A percentile compares a stretch with the other conserved stretches of the same genome.
Evolutionary conservation across 2,329 filamentous ascomycete genomes (phyloP).

Genomic region (Colletotrichum lindemuthianum): DNA sequence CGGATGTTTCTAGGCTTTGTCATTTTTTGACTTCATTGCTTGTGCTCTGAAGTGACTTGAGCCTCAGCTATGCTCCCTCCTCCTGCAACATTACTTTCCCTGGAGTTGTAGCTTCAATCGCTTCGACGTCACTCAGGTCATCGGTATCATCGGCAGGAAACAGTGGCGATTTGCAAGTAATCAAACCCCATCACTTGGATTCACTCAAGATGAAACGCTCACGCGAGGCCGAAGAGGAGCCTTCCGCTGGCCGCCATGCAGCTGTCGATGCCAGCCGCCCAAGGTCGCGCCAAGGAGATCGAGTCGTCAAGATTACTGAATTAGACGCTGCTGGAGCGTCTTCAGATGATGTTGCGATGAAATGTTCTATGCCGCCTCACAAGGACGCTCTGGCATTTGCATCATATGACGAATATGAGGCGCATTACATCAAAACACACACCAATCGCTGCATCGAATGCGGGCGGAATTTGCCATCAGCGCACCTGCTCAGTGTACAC

Average conservation of each 20-base stretch:
- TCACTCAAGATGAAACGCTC: slow-evolving; percentile 67
- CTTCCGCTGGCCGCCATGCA: slow-evolving; percentile 44
- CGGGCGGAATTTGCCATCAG: slow-evolving; percentile 86
- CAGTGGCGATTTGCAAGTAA: slow-evolving; percentile 33
- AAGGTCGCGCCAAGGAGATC: slow-evolving; percentile 36
- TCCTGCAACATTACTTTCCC: no score
- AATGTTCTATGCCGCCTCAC: slow-evolving; percentile 85
- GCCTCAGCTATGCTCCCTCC: slow-evolving; percentile 10
- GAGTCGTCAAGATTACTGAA: slow-evolving; percentile 66
- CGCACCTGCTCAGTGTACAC: slow-evolving; percentile 82
- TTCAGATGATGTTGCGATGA: slow-evolving; percentile 65
- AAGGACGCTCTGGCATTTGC: slow-evolving; percentile 74
- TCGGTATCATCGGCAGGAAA: slow-evolving; percentile 1
- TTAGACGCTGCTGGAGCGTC: slow-evolving; percentile 58
- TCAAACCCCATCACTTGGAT: slow-evolving; percentile 23
- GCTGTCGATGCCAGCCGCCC: slow-evolving; percentile 30
- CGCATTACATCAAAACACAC: slow-evolving; percentile 85
- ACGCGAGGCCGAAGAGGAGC: slow-evolving; percentile 65
- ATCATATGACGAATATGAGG: slow-evolving; percentile 83
- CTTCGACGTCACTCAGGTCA: no score
- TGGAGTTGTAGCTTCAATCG: slow-evolving; percentile 4
- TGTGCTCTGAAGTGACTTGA: not conserved
- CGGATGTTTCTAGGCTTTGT: not conserved
- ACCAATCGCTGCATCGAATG: slow-evolving; percentile 88
- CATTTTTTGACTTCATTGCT: no score